A percentile compares a stretch with the other conserved stretches of the same genome.
Conservation (phyloP, 257 asterid genomes). For the Solanum neorickii region DNA sequence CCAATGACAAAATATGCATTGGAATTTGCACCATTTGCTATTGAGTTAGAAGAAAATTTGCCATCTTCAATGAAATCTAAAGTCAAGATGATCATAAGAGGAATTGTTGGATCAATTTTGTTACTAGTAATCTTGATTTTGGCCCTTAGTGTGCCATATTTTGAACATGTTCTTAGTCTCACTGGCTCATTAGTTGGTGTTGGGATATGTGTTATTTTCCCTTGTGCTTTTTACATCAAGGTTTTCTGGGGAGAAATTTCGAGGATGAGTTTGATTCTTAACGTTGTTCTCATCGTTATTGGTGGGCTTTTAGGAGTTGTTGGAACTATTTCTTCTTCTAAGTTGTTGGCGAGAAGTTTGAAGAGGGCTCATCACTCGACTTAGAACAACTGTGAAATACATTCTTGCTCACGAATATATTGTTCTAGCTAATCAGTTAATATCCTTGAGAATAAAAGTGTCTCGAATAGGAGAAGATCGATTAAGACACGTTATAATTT, state of each 20-base stretch:
- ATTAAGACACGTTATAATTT: neutral
- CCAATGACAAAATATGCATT: slow-evolving; percentile 77
- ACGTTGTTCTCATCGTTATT: slow-evolving; percentile 16
- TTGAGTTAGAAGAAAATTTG: slow-evolving; percentile 41
- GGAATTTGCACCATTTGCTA: slow-evolving; percentile 62
- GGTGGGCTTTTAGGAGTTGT: slow-evolving; percentile 42
- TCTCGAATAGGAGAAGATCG: too few relatives aligned
- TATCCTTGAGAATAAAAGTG: neutral
- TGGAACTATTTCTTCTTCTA: slow-evolving; percentile 62
- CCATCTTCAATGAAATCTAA: slow-evolving; percentile 29
- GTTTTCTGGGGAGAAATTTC: slow-evolving; percentile 37
- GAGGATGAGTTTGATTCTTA: slow-evolving; percentile 22
- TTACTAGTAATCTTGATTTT: slow-evolving; percentile 35
- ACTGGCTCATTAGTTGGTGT: slow-evolving; percentile 64
- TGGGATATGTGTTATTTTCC: slow-evolving; percentile 45
- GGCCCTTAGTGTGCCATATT: slow-evolving; percentile 54
- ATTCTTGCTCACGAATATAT: neutral
- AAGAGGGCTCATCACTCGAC: slow-evolving; percentile 15
- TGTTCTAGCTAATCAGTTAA: neutral
- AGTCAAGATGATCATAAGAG: slow-evolving; percentile 42
- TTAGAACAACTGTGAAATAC: neutral
- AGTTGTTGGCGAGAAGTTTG: slow-evolving; percentile 26
- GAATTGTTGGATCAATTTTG: slow-evolving; percentile 39
- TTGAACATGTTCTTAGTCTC: slow-evolving; percentile 63
- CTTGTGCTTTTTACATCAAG: slow-evolving; percentile 50